A percentile compares a stretch with the other conserved stretches of the same genome.
phyloP scores from a whole-genome alignment of 495 filamentous ascomycete genomes.

The Apiosordaria backusii region DNA sequence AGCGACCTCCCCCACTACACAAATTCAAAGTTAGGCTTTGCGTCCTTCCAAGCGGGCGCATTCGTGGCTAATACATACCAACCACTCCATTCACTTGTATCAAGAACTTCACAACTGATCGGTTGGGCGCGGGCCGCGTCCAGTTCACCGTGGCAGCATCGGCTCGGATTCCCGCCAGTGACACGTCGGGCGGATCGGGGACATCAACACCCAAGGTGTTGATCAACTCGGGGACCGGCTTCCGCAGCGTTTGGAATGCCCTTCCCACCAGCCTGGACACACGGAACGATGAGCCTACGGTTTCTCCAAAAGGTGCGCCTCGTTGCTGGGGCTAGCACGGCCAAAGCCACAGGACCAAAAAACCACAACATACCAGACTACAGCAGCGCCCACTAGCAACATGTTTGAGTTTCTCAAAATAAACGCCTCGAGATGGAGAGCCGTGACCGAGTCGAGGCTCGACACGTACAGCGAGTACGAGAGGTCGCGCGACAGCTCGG shows the following conservation, averaged over 20 bases:
- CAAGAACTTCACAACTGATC: constrained; percentile 78
- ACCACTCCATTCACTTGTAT: constrained; percentile 92
- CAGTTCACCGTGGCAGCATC: constrained; percentile 89
- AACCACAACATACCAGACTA: constrained; percentile 40
- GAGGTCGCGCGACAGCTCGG: constrained; percentile 40
- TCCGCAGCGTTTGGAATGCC: constrained; percentile 80
- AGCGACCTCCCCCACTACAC: constrained; percentile 76
- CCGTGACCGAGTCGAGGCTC: constrained; percentile 30
- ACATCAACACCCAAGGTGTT: constrained; percentile 89
- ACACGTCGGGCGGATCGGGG: constrained; percentile 82
- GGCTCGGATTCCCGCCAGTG: constrained; percentile 82
- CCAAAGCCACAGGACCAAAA: background rate
- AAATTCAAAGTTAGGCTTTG: constrained; percentile 17
- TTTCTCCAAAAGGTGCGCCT: constrained; percentile 4
- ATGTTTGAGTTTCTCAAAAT: constrained; percentile 43
- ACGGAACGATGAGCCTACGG: constrained; percentile 17
- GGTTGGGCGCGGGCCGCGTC: constrained; percentile 73
- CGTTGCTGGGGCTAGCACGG: background rate
- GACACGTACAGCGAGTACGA: constrained; percentile 37
- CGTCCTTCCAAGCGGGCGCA: background rate
- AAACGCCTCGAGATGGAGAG: constrained; percentile 39
- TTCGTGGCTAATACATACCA: constrained; percentile 52
- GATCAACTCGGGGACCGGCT: constrained; percentile 85
- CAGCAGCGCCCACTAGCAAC: constrained; percentile 43
- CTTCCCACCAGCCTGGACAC: constrained; percentile 68